A percentile compares a stretch with the other conserved stretches of the same genome.
These are phyloP conservation scores for Oidium heveae DNA, from an alignment of 2,329 filamentous ascomycete genomes.

Conservation along the genomic window DNA sequence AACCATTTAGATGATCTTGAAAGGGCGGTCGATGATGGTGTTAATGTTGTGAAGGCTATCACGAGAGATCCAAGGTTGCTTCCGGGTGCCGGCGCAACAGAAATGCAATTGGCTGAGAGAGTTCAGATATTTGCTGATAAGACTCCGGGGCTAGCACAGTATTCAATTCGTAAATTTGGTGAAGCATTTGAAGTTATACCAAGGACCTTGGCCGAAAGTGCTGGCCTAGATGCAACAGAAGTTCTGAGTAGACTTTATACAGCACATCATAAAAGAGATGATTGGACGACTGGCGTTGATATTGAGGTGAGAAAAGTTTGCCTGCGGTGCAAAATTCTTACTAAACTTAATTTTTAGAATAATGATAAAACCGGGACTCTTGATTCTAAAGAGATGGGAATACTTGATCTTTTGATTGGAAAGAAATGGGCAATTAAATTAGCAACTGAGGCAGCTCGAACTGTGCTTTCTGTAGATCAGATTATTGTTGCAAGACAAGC, in stretches of 20 bases:
- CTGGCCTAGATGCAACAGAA: slow-evolving; percentile 91
- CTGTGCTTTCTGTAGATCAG: slow-evolving; percentile 88
- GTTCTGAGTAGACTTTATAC: slow-evolving; percentile 80
- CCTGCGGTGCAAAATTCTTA: not conserved
- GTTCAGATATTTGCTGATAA: slow-evolving; percentile 78
- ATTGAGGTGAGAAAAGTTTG: slow-evolving; percentile 35
- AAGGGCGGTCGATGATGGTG: slow-evolving; percentile 88
- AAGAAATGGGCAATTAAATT: slow-evolving; percentile 97
- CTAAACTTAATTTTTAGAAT: slow-evolving; percentile 23
- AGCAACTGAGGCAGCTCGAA: slow-evolving; percentile 81
- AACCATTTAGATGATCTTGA: slow-evolving; percentile 96
- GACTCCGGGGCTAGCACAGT: slow-evolving; percentile 78
- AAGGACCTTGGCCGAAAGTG: slow-evolving; percentile 78
- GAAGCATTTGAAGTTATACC: slow-evolving; percentile 96
- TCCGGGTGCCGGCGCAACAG: slow-evolving; percentile 79
- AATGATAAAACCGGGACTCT: slow-evolving; percentile 56
- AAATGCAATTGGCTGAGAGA: slow-evolving; percentile 80
- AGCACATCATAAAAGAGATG: slow-evolving; percentile 67
- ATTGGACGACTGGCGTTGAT: slow-evolving; percentile 83
- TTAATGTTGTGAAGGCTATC: slow-evolving; percentile 96
- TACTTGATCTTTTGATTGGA: slow-evolving; percentile 71
- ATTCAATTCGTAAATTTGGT: slow-evolving; percentile 91
- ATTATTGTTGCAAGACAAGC: slow-evolving; percentile 97
- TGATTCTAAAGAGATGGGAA: slow-evolving; percentile 68
- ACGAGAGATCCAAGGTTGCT: slow-evolving; percentile 80